Evolutionary conservation across 768 basidiomycete genomes (phyloP), one percentile per base, ranked within the genome.

Genomic region (Boletus rubescentipes): DNA sequence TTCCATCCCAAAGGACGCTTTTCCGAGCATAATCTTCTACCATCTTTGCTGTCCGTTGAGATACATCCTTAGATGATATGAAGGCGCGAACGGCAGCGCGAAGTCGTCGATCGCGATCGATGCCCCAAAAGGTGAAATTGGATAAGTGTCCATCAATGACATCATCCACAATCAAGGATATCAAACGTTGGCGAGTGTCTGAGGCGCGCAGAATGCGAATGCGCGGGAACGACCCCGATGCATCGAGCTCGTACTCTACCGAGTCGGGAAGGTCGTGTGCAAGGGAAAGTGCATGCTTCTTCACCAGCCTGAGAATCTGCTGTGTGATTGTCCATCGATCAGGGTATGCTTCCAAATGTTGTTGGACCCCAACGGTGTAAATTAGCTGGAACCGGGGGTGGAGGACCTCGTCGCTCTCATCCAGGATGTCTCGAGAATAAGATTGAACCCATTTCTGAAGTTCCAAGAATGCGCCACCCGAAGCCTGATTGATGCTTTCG

Each of bases 301-400:
- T 50, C 0, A 74, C 60, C 20, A 71, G 63, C 12, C 38, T 15
- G 11, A 75, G 58, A 16, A 76, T 43, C 18, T 72, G 63, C 40
- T 74, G 61, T 0, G 61, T 64, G 10, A 59, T 71, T 1, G 56
- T 61, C 76, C 75, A 77, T 49, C 74, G 62, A 23, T 74, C 67
- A 0, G 71, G 73, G 36, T 56, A 61, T 8, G 65, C 70, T 44
- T 74, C 59, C 12, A 75, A 34, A 7, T 46, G 59, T 29, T 36
- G 58, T 41, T 67, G 69, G 5, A 42, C 21, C 11, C 76, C 76
- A 4, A 70, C 59, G 5, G 74, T 69, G 21, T 76, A 77, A 1
- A 74, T 60, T 12, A 75, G 50, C 37, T 77, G 75, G 45, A 70
- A 74, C 7, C 69, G 70, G 38, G 73, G 66, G 18, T 75, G 67